A percentile compares a stretch with the other conserved stretches of the same genome.
phyloP scores from a whole-genome alignment of 2,329 filamentous ascomycete genomes.

The Aplosporella prunicola region DNA sequence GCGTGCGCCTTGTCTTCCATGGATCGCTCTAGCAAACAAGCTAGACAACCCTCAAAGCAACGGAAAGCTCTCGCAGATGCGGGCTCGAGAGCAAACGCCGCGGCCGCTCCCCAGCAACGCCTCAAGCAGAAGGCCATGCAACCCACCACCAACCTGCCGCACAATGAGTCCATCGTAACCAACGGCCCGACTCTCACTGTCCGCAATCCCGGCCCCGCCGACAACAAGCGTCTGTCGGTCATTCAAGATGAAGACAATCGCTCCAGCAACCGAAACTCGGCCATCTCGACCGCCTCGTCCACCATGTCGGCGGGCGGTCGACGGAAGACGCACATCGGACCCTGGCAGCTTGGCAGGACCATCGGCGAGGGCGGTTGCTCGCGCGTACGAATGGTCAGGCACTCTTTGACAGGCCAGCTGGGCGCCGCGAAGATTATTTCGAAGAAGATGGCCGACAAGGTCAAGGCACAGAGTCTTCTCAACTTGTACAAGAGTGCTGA shows the following conservation, averaged over 20 bases:
- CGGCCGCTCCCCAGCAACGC: slow-evolving; percentile 10
- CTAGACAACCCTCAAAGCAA: slow-evolving; percentile 24
- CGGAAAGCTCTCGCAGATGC: slow-evolving; percentile 25
- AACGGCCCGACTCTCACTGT: slow-evolving; percentile 34
- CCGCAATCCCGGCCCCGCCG: slow-evolving; percentile 23
- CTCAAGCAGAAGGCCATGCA: slow-evolving; percentile 2
- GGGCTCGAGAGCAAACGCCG: slow-evolving; percentile 24
- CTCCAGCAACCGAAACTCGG: slow-evolving; percentile 43
- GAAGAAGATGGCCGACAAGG: slow-evolving; percentile 64
- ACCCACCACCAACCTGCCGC: slow-evolving; percentile 22
- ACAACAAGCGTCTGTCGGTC: slow-evolving; percentile 46
- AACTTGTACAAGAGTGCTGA: slow-evolving; percentile 68
- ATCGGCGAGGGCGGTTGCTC: slow-evolving; percentile 86
- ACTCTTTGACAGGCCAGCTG: slow-evolving; percentile 65
- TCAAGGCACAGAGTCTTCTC: slow-evolving; percentile 76
- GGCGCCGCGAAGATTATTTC: slow-evolving; percentile 95
- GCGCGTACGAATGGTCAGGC: slow-evolving; percentile 74
- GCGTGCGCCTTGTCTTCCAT: slow-evolving; percentile 9
- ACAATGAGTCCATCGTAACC: slow-evolving; percentile 36
- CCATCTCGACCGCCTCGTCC: slow-evolving; percentile 48
- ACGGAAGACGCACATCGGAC: slow-evolving; percentile 70
- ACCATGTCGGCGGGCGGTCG: slow-evolving; percentile 41
- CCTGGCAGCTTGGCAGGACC: slow-evolving; percentile 85
- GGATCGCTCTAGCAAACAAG: slow-evolving; percentile 20
- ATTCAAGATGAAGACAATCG: slow-evolving; percentile 38